phyloP scores from a whole-genome alignment of 345 rosid species.

The Cardamine occulta region DNA sequence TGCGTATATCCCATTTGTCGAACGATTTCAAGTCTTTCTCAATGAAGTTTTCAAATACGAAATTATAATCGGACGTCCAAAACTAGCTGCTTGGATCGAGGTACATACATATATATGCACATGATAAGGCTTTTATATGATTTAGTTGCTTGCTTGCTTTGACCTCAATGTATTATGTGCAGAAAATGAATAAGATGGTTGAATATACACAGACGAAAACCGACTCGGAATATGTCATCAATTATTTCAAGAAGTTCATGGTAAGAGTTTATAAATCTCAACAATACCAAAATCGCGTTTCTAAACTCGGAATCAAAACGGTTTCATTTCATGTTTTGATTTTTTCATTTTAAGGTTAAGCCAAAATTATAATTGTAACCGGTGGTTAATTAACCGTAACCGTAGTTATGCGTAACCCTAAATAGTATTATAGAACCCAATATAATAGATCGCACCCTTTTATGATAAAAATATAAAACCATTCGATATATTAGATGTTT shows the following conservation, averaged over 20 bases:
- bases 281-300: neutral
- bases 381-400: no score
- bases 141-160: neutral
- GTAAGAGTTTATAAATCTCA: constrained; percentile 31
- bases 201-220: constrained; percentile 68
- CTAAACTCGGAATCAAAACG: no score
- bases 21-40: constrained; percentile 60
- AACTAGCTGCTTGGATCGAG: constrained; percentile 80
- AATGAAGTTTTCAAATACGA: constrained; percentile 63
- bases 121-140: neutral
- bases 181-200: constrained; percentile 71
- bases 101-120: constrained; percentile 44
- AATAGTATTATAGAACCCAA: no score
- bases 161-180: constrained; percentile 3
- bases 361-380: no score
- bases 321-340: no score
- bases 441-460: no score
- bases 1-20: constrained; percentile 73
- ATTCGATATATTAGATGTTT: no score
- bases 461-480: no score
- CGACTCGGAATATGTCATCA: constrained; percentile 60
- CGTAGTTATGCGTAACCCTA: no score
- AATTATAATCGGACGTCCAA: constrained; percentile 71
- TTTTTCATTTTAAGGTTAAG: no score
- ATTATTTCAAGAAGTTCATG: constrained; percentile 53